phyloP scores from a whole-genome alignment of 164 flowering plant species.

The Chimonanthus salicifolius region DNA sequence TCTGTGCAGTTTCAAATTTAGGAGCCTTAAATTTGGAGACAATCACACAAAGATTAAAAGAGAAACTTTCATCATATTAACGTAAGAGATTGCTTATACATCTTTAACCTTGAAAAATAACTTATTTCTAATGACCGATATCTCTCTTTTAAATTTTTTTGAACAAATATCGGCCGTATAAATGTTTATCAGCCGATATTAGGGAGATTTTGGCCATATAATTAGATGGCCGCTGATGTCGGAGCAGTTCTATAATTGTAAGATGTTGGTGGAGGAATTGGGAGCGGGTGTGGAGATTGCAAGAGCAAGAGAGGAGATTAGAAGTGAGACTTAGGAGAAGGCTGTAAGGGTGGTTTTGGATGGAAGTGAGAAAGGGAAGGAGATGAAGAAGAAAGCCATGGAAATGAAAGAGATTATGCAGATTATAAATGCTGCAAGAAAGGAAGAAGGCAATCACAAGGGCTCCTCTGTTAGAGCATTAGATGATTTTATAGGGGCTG shows the following conservation, averaged over 20 bases:
- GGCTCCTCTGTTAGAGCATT: slow-evolving; percentile 6
- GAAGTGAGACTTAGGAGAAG: background rate
- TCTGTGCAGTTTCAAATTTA: too few species aligned
- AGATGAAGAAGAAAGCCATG: slow-evolving; percentile 11
- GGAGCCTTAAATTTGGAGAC: too few species aligned
- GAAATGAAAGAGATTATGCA: background rate
- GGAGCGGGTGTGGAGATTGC: slow-evolving; percentile 1
- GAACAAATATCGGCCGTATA: too few species aligned
- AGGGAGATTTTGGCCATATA: background rate
- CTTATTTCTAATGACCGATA: too few species aligned
- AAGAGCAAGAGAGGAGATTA: background rate
- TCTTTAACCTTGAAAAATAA: too few species aligned
- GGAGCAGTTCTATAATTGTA: slow-evolving; percentile 16
- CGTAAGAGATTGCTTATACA: too few species aligned
- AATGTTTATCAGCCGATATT: too few species aligned
- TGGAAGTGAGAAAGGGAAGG: slow-evolving; percentile 5
- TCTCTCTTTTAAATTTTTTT: too few species aligned
- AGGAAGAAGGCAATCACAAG: background rate
- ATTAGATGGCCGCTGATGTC: slow-evolving; percentile 16
- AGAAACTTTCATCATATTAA: too few species aligned
- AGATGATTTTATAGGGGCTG: background rate
- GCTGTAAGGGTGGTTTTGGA: slow-evolving; percentile 3
- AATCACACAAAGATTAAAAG: too few species aligned
- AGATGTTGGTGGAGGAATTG: slow-evolving; percentile 17
- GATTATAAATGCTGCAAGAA: background rate